These are phyloP conservation scores for Albizia julibrissin DNA, from an alignment of 306 rosid genomes.

Conservation along the genomic window DNA sequence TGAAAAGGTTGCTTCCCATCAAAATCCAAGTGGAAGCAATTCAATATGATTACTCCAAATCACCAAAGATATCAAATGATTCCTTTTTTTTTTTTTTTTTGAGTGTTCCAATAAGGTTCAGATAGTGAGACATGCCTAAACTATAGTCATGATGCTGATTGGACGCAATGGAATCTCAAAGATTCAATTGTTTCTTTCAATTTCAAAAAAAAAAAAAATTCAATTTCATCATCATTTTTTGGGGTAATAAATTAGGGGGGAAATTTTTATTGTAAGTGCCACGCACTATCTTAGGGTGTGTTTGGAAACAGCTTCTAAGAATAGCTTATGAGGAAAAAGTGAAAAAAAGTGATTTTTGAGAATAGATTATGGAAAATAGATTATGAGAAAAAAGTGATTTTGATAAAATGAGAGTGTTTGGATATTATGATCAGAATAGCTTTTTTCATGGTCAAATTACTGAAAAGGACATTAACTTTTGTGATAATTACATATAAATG, in stretches of 20 bases:
- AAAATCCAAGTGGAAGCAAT: slow-evolving; percentile 32
- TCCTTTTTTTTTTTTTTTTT: not conserved
- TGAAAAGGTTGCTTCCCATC: slow-evolving; percentile 25
- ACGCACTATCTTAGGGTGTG: not conserved
- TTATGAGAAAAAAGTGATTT: too few relatives aligned
- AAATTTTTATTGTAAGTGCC: not conserved
- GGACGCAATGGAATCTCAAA: slow-evolving; percentile 30
- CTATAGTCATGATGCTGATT: slow-evolving; percentile 28
- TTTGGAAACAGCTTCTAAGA: too few relatives aligned
- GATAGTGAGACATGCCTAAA: slow-evolving; percentile 7
- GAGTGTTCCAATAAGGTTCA: slow-evolving; percentile 9
- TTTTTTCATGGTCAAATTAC: too few relatives aligned
- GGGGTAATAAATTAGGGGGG: not conserved
- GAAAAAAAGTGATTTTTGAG: too few relatives aligned
- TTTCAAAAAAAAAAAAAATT: not conserved
- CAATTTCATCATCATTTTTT: not conserved
- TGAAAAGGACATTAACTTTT: too few relatives aligned
- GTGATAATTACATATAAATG: too few relatives aligned
- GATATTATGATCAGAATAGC: too few relatives aligned
- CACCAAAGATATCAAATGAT: not conserved
- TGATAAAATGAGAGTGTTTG: too few relatives aligned
- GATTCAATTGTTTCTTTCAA: slow-evolving; percentile 32
- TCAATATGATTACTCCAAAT: slow-evolving; percentile 29
- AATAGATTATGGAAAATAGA: too few relatives aligned
- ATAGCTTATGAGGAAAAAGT: too few relatives aligned